Base-by-base conservation (phyloP, 2,329 filamentous ascomycete species). In the Coniochaeta prunicola region DNA sequence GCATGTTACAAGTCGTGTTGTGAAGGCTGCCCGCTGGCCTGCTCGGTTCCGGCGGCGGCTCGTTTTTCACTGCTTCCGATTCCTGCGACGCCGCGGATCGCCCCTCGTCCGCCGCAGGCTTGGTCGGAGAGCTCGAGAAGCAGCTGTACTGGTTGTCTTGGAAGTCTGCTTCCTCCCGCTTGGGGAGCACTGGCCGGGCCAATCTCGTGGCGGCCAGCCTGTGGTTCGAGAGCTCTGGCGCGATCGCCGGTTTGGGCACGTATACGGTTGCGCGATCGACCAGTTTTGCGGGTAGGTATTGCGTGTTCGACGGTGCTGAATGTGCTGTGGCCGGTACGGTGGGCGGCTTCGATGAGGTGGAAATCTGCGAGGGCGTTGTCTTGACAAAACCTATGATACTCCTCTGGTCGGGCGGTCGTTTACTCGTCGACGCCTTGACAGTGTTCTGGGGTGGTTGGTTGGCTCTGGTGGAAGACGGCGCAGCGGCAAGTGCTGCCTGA, bases 51-150 rank as follows among this genome's bases (percentile, higher is more conserved):
- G 72, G 76, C 21, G 63, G 58, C 6, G 62, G 55, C 17, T 67
- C 59, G 31, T 60, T 57, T n/a, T 53, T 56, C 19, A 24, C 19
- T 21, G 38, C 19, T 45, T n/a, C 12, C 13, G 40, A 21, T n/a
- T n/a, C n/a, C 21, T 45, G 19, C 19, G n/a, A 2, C 7, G 17
- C 5, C 21, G 19, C 4, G 4, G 40, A 7, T 40, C 4, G 17
- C 2, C 15, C 19, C 13, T 58, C 40, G 50, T 57, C 57, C 53
- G 57, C 2, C 54, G 63, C 30, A 63, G 58, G 59, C 55, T 59
- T 65, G 57, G 60, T 64, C 4, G 83, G 82, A 19, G 83, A 83
- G 70, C 83, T 86, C 0, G 82, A 85, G 65, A 86, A 84, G 61
- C 77, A 80, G 0, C 76, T 68, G 63, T 90, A 88, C 8, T 72